Conservation (phyloP, 148 eudicot genomes). For the Arbutus unedo region DNA sequence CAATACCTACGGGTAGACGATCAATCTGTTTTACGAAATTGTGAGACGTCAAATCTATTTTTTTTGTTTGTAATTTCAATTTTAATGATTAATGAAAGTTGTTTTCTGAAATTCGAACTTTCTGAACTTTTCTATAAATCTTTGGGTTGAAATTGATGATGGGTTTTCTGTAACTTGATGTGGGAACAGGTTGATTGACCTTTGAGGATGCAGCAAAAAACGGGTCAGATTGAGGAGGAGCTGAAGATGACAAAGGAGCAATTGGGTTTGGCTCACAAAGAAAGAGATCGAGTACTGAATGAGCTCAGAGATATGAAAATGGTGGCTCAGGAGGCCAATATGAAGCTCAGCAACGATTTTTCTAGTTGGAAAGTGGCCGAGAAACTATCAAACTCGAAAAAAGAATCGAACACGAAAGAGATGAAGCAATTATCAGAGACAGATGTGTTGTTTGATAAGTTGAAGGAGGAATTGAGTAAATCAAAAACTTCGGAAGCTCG, state of each 20-base stretch:
- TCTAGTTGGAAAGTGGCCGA: conserved; percentile 28
- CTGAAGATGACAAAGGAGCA: conserved; percentile 41
- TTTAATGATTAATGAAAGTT: too few species aligned
- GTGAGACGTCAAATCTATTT: not conserved
- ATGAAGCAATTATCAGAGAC: conserved; percentile 33
- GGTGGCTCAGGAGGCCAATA: conserved; percentile 26
- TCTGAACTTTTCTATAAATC: not conserved
- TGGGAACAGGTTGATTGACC: conserved; percentile 20
- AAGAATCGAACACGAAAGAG: conserved; percentile 38
- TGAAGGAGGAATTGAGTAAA: conserved; percentile 32
- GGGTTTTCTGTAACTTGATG: not conserved
- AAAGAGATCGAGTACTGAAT: conserved; percentile 26
- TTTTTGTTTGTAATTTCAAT: not conserved
- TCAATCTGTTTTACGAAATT: too few species aligned
- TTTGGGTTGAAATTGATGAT: not conserved
- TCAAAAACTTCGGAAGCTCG: conserved; percentile 24
- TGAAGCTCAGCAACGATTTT: conserved; percentile 21
- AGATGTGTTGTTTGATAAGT: conserved; percentile 27
- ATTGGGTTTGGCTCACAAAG: conserved; percentile 25
- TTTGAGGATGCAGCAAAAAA: conserved; percentile 25
- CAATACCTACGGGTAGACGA: too few species aligned
- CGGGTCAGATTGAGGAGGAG: conserved; percentile 46
- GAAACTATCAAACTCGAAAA: conserved; percentile 20
- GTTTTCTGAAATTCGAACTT: too few species aligned
- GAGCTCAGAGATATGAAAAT: conserved; percentile 32